Evolutionary conservation across 2,329 filamentous ascomycete genomes (phyloP), one percentile per base, ranked within the genome.

Genomic region (Nakataea oryzae): DNA sequence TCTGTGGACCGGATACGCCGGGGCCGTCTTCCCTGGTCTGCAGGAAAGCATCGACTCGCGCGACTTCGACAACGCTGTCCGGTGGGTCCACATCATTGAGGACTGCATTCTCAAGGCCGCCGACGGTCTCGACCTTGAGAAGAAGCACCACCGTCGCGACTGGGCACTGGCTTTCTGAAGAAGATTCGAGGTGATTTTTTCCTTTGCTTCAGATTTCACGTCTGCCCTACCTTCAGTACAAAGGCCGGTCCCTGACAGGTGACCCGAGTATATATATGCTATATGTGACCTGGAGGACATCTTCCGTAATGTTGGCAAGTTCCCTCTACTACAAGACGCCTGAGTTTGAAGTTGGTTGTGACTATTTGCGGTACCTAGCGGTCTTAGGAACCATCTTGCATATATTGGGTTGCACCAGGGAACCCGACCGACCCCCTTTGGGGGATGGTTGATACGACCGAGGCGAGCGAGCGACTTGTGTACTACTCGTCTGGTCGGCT

Each of bases 1-100:
- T 0, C 74, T 92, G 54, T 96, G 91, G 90, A 96, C 91, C 0
- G 92, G 91, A 1, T 96, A 96, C 72, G 79, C 91, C 0, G 92
- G 91, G 82, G 82, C 82, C 60, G 84, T 87, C 17, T 87, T 85
- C 72, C 85, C 85, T 0, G 84, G 85, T 0, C 73, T 87, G 57
- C 77, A 81, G 17, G 85, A 88, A 72, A 85, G 82, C 61, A 86
- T 88, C 63, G 83, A 87, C 63, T 74, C 75, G 17, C 79, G 80
- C 67, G 81, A 87, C 68, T 86, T 79, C 68, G 73, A 70, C 21
- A 85, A 85, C 63, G 85, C 83, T 0, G 67, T 80, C 57, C 81
- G 79, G 69, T 88, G 85, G 85, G 77, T 81, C 2, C 75, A 72
- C 24, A 86, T 87, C 62, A 85, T 87, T 62, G 76, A 82, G 59